These are phyloP conservation scores for Persicaria maculosa DNA, from an alignment of 148 eudicot species.

Conservation along the genomic window DNA sequence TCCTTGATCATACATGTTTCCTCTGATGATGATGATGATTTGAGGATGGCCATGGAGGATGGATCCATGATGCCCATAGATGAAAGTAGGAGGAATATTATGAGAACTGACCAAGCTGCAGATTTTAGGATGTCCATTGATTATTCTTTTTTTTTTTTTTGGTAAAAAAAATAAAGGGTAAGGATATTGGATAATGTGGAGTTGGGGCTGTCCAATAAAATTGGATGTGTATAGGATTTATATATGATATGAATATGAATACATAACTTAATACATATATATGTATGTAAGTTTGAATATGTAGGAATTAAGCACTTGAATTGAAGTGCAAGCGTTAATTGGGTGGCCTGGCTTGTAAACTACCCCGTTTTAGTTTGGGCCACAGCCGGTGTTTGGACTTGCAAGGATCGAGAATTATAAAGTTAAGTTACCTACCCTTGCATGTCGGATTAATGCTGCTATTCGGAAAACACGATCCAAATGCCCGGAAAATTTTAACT, in stretches of 20 bases:
- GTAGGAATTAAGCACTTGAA: constrained; percentile 41
- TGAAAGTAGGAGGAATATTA: constrained; percentile 3
- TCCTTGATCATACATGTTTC: neutral
- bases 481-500: no score
- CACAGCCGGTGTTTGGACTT: constrained; percentile 1
- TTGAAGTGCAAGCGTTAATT: constrained; percentile 59
- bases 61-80: constrained; percentile 2
- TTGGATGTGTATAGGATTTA: constrained; percentile 1
- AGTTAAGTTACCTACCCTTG: neutral
- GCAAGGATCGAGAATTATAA: neutral
- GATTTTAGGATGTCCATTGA: constrained; percentile 24
- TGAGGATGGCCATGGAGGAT: constrained; percentile 18
- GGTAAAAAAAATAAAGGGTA: neutral
- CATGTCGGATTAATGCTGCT: neutral
- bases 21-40: constrained; percentile 19
- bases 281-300: neutral
- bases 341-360: constrained; percentile 67
- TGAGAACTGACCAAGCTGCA: constrained; percentile 23
- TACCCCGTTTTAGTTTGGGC: constrained; percentile 31
- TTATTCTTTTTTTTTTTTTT: constrained; percentile 6
- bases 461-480: no score
- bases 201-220: neutral
- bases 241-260: neutral
- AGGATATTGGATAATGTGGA: neutral
- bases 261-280: neutral